These are phyloP conservation scores for Alternaria sp. DNA, from an alignment of 2,329 filamentous ascomycete species.

Conservation along the genomic window DNA sequence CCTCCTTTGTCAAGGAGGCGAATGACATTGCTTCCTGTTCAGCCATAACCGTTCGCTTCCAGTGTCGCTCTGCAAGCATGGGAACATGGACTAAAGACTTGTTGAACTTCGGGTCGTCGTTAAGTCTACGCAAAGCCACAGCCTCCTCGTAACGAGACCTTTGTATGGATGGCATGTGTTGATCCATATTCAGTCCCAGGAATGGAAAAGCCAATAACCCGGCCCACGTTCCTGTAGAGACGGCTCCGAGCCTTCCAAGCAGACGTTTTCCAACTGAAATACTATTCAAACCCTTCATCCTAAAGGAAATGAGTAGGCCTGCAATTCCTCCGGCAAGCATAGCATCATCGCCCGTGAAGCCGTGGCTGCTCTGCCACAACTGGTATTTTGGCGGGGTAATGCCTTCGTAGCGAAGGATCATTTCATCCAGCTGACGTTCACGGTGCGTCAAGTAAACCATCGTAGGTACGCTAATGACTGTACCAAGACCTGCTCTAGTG, in stretches of 20 bases:
- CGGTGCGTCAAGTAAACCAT: neutral
- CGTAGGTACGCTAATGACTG: neutral
- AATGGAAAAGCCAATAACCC: neutral
- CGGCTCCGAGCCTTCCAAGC: neutral
- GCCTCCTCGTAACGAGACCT: neutral
- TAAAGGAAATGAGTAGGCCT: neutral
- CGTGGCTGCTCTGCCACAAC: neutral
- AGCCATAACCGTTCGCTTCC: neutral
- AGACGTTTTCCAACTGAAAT: neutral
- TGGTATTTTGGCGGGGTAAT: neutral
- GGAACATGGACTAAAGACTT: neutral
- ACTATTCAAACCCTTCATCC: neutral
- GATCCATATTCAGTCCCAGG: neutral
- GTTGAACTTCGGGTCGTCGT: neutral
- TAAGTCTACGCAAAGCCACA: slow-evolving; percentile 1
- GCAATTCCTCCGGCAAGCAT: neutral
- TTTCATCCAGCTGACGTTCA: neutral
- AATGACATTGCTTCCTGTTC: neutral
- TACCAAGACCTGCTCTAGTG: neutral
- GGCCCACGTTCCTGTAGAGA: neutral
- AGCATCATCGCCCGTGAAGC: neutral
- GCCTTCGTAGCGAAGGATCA: slow-evolving; percentile 1
- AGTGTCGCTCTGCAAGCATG: neutral
- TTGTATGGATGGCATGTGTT: neutral
- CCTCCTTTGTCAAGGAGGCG: neutral